These are phyloP conservation scores for Sedum album DNA, from an alignment of 164 flowering plant species.

Conservation along the genomic window DNA sequence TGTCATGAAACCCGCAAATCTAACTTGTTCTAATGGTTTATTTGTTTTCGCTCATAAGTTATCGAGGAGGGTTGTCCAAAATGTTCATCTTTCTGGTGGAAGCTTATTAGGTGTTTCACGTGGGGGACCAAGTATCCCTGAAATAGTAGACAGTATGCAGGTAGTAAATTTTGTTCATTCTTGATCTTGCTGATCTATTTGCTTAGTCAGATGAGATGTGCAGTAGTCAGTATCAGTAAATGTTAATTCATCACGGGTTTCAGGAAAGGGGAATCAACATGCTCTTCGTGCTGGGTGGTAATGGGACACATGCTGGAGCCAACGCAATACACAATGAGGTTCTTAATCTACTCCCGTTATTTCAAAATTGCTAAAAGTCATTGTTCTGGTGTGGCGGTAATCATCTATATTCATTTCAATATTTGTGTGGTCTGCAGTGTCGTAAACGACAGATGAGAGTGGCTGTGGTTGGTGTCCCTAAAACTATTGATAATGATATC, in stretches of 20 bases:
- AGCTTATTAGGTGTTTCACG: slow-evolving; percentile 94
- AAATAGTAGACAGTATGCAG: slow-evolving; percentile 84
- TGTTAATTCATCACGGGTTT: slow-evolving; percentile 13
- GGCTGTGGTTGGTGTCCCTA: slow-evolving; percentile 31
- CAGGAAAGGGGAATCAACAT: slow-evolving; percentile 68
- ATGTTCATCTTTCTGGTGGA: slow-evolving; percentile 88
- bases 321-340: slow-evolving; percentile 88
- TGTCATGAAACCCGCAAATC: neutral
- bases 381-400: neutral
- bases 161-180: slow-evolving; percentile 20
- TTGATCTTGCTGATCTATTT: neutral
- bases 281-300: slow-evolving; percentile 42
- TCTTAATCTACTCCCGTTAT: neutral
- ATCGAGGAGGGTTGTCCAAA: slow-evolving; percentile 81
- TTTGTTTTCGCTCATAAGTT: slow-evolving; percentile 32
- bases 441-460: slow-evolving; percentile 55
- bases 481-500: slow-evolving; percentile 81
- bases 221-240: slow-evolving; percentile 10
- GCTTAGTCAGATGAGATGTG: neutral
- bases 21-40: neutral
- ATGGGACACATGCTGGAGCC: slow-evolving; percentile 96
- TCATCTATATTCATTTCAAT: neutral
- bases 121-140: slow-evolving; percentile 57
- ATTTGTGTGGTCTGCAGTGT: slow-evolving; percentile 32
- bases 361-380: neutral